Evolutionary conservation across 1,284 basidiomycete species (phyloP).

Genomic region (Bjerkandera adusta): DNA sequence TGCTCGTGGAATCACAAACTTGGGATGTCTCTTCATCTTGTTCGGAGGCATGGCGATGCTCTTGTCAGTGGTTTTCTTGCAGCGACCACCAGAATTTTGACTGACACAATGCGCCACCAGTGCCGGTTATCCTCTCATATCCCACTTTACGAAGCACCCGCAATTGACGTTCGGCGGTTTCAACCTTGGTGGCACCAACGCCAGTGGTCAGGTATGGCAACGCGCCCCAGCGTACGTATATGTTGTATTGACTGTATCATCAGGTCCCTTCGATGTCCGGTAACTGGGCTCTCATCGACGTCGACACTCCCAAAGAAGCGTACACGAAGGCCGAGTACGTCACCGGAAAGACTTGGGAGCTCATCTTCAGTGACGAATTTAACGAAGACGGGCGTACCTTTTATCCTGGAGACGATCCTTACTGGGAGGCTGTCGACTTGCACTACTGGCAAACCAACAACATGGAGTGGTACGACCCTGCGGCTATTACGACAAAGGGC

Average conservation of each 20-base stretch:
- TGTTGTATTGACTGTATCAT: too few species aligned
- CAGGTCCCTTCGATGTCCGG: conserved; percentile 22
- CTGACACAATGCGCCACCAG: conserved; percentile 9
- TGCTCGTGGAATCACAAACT: conserved; percentile 67
- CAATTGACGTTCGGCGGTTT: conserved; percentile 43
- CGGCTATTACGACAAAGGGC: conserved; percentile 48
- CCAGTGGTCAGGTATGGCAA: conserved; percentile 63
- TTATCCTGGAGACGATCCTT: conserved; percentile 43
- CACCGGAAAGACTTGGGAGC: conserved; percentile 32
- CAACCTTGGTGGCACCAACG: conserved; percentile 74
- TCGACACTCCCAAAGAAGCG: conserved; percentile 54
- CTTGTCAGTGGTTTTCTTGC: conserved; percentile 50
- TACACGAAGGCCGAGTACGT: conserved; percentile 23
- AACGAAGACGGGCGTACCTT: conserved; percentile 49
- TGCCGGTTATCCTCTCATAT: conserved; percentile 50
- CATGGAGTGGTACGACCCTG: conserved; percentile 58
- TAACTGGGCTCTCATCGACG: conserved; percentile 66
- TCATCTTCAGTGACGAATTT: conserved; percentile 60
- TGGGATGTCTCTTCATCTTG: conserved; percentile 74
- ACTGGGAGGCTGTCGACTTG: conserved; percentile 55
- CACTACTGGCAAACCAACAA: conserved; percentile 56
- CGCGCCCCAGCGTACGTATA: background rate
- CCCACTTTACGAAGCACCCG: conserved; percentile 42
- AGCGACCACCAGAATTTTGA: background rate
- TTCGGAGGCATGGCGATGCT: conserved; percentile 60